Evolutionary conservation across 2,329 filamentous ascomycete genomes (phyloP).

Genomic region (Mollisia scopiformis): DNA sequence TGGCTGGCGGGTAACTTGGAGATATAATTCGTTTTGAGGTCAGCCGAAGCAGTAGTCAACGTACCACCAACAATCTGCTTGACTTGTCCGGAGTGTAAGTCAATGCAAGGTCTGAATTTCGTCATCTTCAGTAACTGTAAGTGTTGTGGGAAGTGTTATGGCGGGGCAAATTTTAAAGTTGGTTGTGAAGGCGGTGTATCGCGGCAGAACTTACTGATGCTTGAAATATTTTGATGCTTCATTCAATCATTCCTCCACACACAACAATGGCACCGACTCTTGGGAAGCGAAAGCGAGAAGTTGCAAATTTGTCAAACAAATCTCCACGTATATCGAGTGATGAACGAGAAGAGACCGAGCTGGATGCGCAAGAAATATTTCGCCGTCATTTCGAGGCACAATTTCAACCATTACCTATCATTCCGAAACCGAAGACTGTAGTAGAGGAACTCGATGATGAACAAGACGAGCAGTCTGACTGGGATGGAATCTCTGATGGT

Average conservation of each 20-base stretch:
- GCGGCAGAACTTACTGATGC: neutral
- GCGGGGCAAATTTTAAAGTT: conserved; percentile 6
- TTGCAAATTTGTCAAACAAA: conserved; percentile 31
- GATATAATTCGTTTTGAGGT: conserved; percentile 89
- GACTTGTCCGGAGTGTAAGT: conserved; percentile 94
- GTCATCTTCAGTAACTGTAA: conserved; percentile 65
- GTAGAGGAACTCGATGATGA: conserved; percentile 32
- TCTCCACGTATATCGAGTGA: conserved; percentile 20
- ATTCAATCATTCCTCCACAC: no score
- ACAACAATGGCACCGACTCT: conserved; percentile 38
- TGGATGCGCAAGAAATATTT: conserved; percentile 74
- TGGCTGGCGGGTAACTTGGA: conserved; percentile 80
- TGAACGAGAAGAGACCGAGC: conserved; percentile 34
- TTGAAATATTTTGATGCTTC: conserved; percentile 12
- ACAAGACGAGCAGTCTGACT: conserved; percentile 51
- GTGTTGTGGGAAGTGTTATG: conserved; percentile 1
- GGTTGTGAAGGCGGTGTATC: neutral
- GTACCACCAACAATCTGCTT: conserved; percentile 99
- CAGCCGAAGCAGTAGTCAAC: conserved; percentile 66
- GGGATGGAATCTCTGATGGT: conserved; percentile 64
- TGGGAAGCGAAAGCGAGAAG: conserved; percentile 52
- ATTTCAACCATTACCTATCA: conserved; percentile 71
- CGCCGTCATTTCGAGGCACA: conserved; percentile 84
- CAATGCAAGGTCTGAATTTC: conserved; percentile 92
- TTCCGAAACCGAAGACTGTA: conserved; percentile 18